Base-by-base conservation (phyloP, 768 basidiomycete species). In the Termitomyces titanicus region DNA sequence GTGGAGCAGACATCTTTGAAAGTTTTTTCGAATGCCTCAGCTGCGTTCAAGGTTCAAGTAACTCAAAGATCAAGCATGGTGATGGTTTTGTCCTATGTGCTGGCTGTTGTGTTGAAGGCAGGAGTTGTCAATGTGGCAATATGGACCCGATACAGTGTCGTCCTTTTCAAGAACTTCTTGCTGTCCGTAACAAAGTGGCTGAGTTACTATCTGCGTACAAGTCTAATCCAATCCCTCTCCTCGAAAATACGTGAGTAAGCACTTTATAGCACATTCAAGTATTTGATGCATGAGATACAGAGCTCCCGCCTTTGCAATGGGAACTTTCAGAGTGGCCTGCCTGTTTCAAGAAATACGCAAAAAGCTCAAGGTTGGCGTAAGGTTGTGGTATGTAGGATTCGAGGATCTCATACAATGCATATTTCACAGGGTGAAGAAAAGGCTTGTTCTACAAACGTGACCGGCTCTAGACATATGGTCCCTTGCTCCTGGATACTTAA, bases 1-100 rank as follows among this genome's bases (percentile, higher is more conserved):
- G 92, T 62, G 85, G 83, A 17, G 81, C 80, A 3, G 92, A 94
- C 63, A 80, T 94, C 56, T 93, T 92, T 60, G 85, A 90, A 59
- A 85, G 86, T 57, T 92, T 85, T 66, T 88, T 93, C 58, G 84
- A 88, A 65, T 93, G 91, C 64, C 63, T 66, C 1, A 55, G 60
- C 0, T 88, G 89, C 61, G 68, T 71, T 20, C 27, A 48, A 25
- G 38, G 33, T 35, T 51, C 51, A 15, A 54, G 58, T 5, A 46
- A 42, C 38, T 3, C 34, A 24, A 43, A 56, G 44, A 44, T 46
- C 5, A 63, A 55, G 17, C 61, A 63, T 11, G 79, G 78, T 1
- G 75, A 76, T 56, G 79, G 77, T 12, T 71, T 82, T 54, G 67
- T 79, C 18, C 68, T 91, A 6, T 94, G 92, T 66, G 70, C 88